These are phyloP conservation scores for Aureobasidium sp. DNA, from an alignment of 2,329 filamentous ascomycete species.

Conservation along the genomic window DNA sequence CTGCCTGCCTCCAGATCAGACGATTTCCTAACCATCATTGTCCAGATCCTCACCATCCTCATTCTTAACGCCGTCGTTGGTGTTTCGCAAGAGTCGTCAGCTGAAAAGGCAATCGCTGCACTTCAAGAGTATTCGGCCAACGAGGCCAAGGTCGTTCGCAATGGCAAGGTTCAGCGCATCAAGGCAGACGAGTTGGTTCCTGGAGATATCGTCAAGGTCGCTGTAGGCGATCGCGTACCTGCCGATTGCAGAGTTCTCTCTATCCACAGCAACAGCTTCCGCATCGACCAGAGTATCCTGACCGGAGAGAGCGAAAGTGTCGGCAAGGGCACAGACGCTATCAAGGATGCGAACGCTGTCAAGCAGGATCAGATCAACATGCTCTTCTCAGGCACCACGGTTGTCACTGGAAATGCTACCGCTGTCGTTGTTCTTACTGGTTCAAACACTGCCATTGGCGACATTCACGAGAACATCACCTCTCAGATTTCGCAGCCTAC, in stretches of 20 bases:
- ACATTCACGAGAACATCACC: slow-evolving; percentile 97
- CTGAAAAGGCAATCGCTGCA: slow-evolving; percentile 95
- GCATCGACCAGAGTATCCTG: slow-evolving; percentile 91
- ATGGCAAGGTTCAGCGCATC: slow-evolving; percentile 71
- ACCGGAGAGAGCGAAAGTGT: slow-evolving; percentile 98
- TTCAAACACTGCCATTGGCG: slow-evolving; percentile 85
- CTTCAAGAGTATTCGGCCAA: slow-evolving; percentile 99
- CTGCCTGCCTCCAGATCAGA: neutral
- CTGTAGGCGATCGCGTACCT: slow-evolving; percentile 87
- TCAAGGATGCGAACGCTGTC: slow-evolving; percentile 77
- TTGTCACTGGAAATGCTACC: slow-evolving; percentile 87
- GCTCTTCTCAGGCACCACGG: slow-evolving; percentile 95
- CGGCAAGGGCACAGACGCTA: slow-evolving; percentile 63
- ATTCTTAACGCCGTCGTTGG: slow-evolving; percentile 95
- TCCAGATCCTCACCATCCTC: slow-evolving; percentile 87
- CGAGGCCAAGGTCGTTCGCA: slow-evolving; percentile 85
- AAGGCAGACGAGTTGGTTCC: slow-evolving; percentile 97
- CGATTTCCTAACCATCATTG: slow-evolving; percentile 16
- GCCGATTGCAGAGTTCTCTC: slow-evolving; percentile 86
- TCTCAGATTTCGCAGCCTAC: slow-evolving; percentile 97
- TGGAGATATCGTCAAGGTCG: slow-evolving; percentile 80
- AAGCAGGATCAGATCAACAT: slow-evolving; percentile 98
- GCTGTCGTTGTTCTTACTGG: slow-evolving; percentile 89
- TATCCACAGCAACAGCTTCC: slow-evolving; percentile 95
- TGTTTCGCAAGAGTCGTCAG: slow-evolving; percentile 96